Evolutionary conservation across 768 basidiomycete genomes (phyloP).

Genomic region (Podaxis rugospora): DNA sequence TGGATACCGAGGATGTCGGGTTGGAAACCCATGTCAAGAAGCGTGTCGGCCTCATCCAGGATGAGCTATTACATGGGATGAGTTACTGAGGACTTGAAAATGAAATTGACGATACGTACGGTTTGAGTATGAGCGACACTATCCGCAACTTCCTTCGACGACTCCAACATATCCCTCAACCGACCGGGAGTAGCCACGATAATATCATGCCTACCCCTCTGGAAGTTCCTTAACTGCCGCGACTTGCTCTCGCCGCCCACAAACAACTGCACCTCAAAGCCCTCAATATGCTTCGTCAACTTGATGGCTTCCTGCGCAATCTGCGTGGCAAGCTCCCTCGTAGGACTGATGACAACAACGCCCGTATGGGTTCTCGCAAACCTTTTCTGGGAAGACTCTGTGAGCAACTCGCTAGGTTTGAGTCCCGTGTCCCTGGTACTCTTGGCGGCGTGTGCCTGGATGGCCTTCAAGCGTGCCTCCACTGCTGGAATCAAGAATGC

Average conservation of each 20-base stretch:
- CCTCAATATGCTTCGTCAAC: slow-evolving; percentile 54
- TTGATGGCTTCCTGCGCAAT: slow-evolving; percentile 81
- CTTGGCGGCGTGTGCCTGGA: slow-evolving; percentile 41
- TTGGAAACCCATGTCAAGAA: slow-evolving; percentile 91
- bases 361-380: slow-evolving; percentile 55
- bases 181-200: slow-evolving; percentile 92
- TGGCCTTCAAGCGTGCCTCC: slow-evolving; percentile 62
- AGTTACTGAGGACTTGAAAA: not conserved
- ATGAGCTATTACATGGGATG: slow-evolving; percentile 51
- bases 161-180: slow-evolving; percentile 65
- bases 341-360: slow-evolving; percentile 81
- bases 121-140: slow-evolving; percentile 52
- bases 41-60: slow-evolving; percentile 89
- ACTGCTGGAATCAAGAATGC: slow-evolving; percentile 87
- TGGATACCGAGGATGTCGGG: slow-evolving; percentile 77
- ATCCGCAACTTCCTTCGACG: slow-evolving; percentile 49
- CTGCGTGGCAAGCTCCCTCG: slow-evolving; percentile 85
- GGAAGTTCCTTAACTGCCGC: slow-evolving; percentile 66
- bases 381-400: slow-evolving; percentile 23
- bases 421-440: slow-evolving; percentile 40
- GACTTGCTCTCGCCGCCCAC: slow-evolving; percentile 72
- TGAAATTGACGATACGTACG: slow-evolving; percentile 34
- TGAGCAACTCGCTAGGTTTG: slow-evolving; percentile 23
- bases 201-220: slow-evolving; percentile 62
- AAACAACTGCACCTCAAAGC: slow-evolving; percentile 68